These are phyloP conservation scores for Nidula microcarpa DNA, from an alignment of 768 basidiomycete species.

Conservation along the genomic window DNA sequence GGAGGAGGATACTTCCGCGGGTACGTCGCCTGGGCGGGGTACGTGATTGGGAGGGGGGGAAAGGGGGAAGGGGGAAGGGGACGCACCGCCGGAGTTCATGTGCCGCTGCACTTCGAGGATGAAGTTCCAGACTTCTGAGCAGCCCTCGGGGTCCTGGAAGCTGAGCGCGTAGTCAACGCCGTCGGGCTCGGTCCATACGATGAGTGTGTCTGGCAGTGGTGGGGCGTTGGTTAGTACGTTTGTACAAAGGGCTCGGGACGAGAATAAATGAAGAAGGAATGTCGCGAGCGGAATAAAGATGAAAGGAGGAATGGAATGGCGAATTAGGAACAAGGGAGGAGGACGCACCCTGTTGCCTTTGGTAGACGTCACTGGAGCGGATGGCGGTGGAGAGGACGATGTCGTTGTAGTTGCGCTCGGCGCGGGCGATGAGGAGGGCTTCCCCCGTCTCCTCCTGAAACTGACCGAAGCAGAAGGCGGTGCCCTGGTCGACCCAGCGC, in stretches of 20 bases:
- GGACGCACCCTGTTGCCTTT: constrained; percentile 76
- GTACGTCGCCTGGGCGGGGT: neutral
- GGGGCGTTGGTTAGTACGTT: neutral
- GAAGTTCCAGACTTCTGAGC: constrained; percentile 96
- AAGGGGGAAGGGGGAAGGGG: neutral
- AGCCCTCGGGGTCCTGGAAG: constrained; percentile 95
- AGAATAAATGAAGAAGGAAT: neutral
- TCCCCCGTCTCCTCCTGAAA: constrained; percentile 74
- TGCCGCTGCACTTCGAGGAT: constrained; percentile 90
- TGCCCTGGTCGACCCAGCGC: constrained; percentile 95
- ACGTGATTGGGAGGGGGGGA: neutral
- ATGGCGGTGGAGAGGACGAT: constrained; percentile 80
- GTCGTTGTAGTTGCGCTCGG: constrained; percentile 68
- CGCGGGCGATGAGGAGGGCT: constrained; percentile 80
- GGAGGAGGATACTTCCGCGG: constrained; percentile 33
- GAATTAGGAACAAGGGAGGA: too few relatives aligned
- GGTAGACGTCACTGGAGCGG: constrained; percentile 81
- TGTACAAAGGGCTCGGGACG: constrained; percentile 1
- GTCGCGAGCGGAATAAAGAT: constrained; percentile 2
- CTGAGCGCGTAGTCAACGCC: constrained; percentile 94
- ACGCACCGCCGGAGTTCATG: constrained; percentile 60
- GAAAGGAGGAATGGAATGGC: constrained; percentile 8
- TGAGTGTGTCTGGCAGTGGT: constrained; percentile 75
- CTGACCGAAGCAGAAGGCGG: constrained; percentile 93
- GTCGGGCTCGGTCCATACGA: constrained; percentile 97